Conservation (phyloP, 1,139 yeast species). For the Lipomyces yarrowii region DNA sequence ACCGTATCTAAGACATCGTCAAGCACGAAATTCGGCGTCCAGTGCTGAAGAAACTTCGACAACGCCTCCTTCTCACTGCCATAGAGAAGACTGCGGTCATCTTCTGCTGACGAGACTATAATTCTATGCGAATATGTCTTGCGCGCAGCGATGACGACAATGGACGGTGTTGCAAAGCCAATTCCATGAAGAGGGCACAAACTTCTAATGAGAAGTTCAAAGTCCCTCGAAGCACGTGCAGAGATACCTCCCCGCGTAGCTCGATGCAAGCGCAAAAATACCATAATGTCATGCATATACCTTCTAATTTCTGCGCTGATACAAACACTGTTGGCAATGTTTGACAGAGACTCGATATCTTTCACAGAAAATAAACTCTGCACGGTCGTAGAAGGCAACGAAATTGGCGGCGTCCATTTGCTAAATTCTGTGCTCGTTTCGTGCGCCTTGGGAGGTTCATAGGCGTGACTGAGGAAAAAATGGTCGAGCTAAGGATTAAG, state of each 20-base stretch:
- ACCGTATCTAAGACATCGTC: slow-evolving; percentile 54
- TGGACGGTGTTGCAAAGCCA: slow-evolving; percentile 53
- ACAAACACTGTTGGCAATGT: slow-evolving; percentile 37
- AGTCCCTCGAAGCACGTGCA: slow-evolving; percentile 49
- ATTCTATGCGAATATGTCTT: slow-evolving; percentile 53
- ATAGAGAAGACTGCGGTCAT: slow-evolving; percentile 55
- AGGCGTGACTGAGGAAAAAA: slow-evolving; percentile 42
- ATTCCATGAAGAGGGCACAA: slow-evolving; percentile 49
- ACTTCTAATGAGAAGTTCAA: slow-evolving; percentile 47
- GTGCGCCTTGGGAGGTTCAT: slow-evolving; percentile 27
- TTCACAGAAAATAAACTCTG: slow-evolving; percentile 7
- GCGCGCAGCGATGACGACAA: slow-evolving; percentile 53
- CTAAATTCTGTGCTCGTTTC: not conserved
- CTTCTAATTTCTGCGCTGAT: slow-evolving; percentile 52
- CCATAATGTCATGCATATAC: slow-evolving; percentile 58
- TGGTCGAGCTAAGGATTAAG: slow-evolving; percentile 27
- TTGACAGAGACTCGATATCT: slow-evolving; percentile 28
- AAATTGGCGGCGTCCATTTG: slow-evolving; percentile 9
- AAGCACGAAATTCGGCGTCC: slow-evolving; percentile 52
- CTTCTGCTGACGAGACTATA: slow-evolving; percentile 44
- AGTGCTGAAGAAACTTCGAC: slow-evolving; percentile 46
- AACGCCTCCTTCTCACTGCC: slow-evolving; percentile 54
- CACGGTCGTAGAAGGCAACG: slow-evolving; percentile 8
- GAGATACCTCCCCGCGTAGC: slow-evolving; percentile 55
- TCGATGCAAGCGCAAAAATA: slow-evolving; percentile 55